Percentiles rank a stretch among this genome's conserved stretches.
Conservation (phyloP, 257 asterid species). For the Solanum appendiculatum region DNA sequence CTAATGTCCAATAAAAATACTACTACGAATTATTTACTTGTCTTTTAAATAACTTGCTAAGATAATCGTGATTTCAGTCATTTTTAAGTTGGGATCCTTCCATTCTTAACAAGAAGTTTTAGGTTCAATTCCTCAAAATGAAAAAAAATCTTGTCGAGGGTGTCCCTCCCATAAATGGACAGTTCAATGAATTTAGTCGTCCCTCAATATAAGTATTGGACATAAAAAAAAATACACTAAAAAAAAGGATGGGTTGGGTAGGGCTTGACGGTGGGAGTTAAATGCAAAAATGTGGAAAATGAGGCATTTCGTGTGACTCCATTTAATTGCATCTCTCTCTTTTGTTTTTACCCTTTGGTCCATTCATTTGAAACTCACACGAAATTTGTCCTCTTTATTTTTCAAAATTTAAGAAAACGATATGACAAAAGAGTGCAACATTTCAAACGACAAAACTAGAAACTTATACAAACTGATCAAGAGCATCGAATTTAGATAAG, state of each 20-base stretch:
- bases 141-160: too few species aligned
- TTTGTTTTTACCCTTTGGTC: background rate
- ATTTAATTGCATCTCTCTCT: background rate
- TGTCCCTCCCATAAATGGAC: too few species aligned
- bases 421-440: background rate
- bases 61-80: too few species aligned
- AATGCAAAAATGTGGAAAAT: background rate
- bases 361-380: background rate
- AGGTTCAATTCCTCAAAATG: too few species aligned
- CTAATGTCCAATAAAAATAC: too few species aligned
- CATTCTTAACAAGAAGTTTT: background rate
- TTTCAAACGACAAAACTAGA: background rate
- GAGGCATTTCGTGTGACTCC: conserved; percentile 1
- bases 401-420: background rate
- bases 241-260: background rate
- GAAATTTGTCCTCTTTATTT: background rate
- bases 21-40: too few species aligned
- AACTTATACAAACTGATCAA: background rate
- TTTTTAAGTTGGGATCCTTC: too few species aligned
- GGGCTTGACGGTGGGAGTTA: background rate
- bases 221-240: background rate
- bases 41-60: too few species aligned
- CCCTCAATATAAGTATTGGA: rapidly evolving
- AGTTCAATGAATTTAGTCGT: background rate
- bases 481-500: background rate